A percentile compares a stretch with the other conserved stretches of the same genome.
Evolutionary conservation across 139 green algal genomes (phyloP).

Genomic region (Chlorella sp.): DNA sequence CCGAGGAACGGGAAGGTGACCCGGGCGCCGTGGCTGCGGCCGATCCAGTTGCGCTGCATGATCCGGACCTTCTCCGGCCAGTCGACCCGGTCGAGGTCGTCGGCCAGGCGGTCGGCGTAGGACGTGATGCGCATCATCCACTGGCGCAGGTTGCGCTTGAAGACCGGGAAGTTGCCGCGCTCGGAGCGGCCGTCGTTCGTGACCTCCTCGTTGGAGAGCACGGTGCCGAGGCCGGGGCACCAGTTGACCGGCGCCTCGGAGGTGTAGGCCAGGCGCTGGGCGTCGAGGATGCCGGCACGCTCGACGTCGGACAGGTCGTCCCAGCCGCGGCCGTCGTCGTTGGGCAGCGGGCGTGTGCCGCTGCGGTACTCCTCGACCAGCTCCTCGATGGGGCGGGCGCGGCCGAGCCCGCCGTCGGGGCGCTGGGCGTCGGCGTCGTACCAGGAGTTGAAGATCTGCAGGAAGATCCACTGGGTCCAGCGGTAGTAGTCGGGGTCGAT

Average conservation of each 20-base stretch:
- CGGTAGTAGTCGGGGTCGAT: constrained; percentile 89
- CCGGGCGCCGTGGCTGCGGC: constrained; percentile 59
- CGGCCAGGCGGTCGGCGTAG: constrained; percentile 92
- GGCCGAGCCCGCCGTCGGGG: too few species aligned
- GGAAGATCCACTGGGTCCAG: constrained; percentile 99
- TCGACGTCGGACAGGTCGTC: too few species aligned
- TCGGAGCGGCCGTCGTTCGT: constrained; percentile 83
- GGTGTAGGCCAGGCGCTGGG: constrained; percentile 91
- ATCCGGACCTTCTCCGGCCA: constrained; percentile 96
- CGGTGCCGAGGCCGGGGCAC: constrained; percentile 91
- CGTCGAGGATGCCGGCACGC: too few species aligned
- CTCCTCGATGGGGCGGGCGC: too few species aligned
- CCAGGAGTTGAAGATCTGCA: constrained; percentile 93
- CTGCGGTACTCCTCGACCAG: too few species aligned
- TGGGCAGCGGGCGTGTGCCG: too few species aligned
- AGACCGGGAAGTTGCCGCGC: constrained; percentile 85
- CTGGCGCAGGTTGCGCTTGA: constrained; percentile 94
- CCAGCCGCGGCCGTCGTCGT: too few species aligned
- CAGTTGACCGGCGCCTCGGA: constrained; percentile 99
- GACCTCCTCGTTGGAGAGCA: constrained; percentile 97
- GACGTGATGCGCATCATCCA: constrained; percentile 98
- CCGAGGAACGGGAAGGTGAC: constrained; percentile 41
- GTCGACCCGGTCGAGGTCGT: constrained; percentile 88
- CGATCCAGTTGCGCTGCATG: constrained; percentile 99
- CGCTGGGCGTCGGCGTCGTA: too few species aligned